Evolutionary conservation across 2,329 filamentous ascomycete genomes (phyloP), one percentile per base, ranked within the genome.

Genomic region (Phyllosticta paracitricarpa): DNA sequence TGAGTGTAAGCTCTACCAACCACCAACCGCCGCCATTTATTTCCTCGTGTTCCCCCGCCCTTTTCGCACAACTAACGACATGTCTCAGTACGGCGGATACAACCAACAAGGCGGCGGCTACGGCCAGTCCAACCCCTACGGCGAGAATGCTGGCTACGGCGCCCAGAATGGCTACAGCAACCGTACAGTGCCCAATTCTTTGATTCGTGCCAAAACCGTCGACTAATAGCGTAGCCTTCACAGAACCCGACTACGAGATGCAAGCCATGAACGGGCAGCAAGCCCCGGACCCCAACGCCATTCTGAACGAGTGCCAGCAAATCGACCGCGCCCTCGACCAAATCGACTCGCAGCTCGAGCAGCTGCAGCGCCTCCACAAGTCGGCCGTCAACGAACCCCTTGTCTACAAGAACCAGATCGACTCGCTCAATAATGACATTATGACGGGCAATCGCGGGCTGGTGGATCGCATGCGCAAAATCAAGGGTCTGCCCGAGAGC

Each of bases 371-470:
- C 72, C 80, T 90, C 48, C 89, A 93, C 72, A 82, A 84, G 70
- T 82, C 85, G 64, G 84, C 86, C 35, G 84, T 96, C 65, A 84
- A 86, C 69, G 89, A 91, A 68, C 85, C 88, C 63, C 89, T 92
- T 71, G 86, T 85, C 67, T 84, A 84, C 52, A 83, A 85, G 59
- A 88, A 86, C 68, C 80, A 83, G 63, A 84, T 97, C 65, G 89
- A 95, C 65, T 77, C 79, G 61, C 81, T 92, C 62, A 88, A 86
- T 66, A 81, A 86, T 54, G 87, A 93, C 65, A 93, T 92, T 67
- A 95, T 96, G 86, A 84, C 83, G 58, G 81, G 86, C 60, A 96
- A 96, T 80, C 87, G 89, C 64, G 84, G 82, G 63, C 83, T 97
- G 62, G 89, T 88, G 61, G 85, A 88, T 59, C 87, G 89, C 59